Evolutionary conservation across 2,329 filamentous ascomycete species (phyloP), one percentile per base, ranked within the genome.

Genomic region (Arthroderma uncinatum): DNA sequence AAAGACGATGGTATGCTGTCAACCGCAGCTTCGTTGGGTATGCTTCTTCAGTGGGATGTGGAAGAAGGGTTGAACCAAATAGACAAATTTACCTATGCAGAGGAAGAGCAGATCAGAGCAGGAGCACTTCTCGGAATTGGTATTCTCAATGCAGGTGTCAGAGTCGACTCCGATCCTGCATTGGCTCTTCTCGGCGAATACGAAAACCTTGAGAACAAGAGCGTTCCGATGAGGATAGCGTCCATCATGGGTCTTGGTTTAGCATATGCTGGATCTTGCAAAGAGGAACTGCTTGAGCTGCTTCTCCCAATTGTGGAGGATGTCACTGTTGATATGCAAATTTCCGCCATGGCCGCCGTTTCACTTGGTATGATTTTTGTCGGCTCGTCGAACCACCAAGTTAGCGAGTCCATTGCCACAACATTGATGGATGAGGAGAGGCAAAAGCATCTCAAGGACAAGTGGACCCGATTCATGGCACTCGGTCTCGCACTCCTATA

Each of bases 1-100:
- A 98, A 98, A 74, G 90, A 94, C 42, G 91, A 96, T 67, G 93
- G 93, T 62, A 95, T 95, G 90, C 81, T 95, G 73, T 97, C 93
- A 1, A 96, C 92, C 0, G 87, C 94, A 39, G 94, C 94, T 3
- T 97, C 93, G 0, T 76, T 96, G 64, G 93, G 93, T 67, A 92
- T 93, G 66, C 79, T 98, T 16, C 78, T 95, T 69, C 82, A 95
- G 67, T 95, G 93, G 88, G 92, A 98, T 67, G 85, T 95, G 21
- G 92, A 97, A 67, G 85, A 82, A 63, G 93, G 92, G 57, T 77
- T 98, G 56, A 89, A 95, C 70, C 92, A 90, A 74, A 90, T 97
- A 65, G 92, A 98, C 72, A 89, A 86, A 69, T 98, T 90, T 76
- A 95, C 89, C 1, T 94, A 95, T 65, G 83, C 86, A 0, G 75